phyloP scores from a whole-genome alignment of 345 rosid genomes.

The Populus deltoides region DNA sequence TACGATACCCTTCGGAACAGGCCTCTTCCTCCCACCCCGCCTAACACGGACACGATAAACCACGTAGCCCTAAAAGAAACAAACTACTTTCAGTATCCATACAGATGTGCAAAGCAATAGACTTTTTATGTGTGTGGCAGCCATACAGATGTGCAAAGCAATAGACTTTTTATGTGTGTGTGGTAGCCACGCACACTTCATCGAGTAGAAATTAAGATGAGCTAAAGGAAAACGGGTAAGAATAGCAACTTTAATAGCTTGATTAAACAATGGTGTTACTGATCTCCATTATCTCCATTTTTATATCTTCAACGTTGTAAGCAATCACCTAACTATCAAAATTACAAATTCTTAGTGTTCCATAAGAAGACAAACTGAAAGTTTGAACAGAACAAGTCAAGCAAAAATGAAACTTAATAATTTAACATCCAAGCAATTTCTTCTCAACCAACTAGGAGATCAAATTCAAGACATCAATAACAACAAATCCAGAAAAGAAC shows the following conservation, averaged over 20 bases:
- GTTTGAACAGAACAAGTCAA: background rate
- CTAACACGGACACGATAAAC: constrained; percentile 80
- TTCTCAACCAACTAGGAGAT: no score
- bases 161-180: no score
- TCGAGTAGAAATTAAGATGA: no score
- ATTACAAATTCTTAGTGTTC: background rate
- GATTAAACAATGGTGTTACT: background rate
- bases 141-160: no score
- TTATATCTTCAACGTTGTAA: background rate
- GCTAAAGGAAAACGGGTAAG: background rate
- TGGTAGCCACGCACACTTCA: background rate
- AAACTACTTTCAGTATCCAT: background rate
- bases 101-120: no score
- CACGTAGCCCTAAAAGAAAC: constrained; percentile 62
- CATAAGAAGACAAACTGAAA: background rate
- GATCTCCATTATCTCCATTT: background rate
- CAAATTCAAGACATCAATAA: background rate
- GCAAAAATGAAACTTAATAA: background rate
- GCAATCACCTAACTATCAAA: background rate
- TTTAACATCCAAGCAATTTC: background rate
- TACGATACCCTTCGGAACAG: constrained; percentile 92
- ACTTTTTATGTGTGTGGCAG: no score
- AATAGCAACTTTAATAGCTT: background rate
- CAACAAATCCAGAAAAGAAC: background rate
- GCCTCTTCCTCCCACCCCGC: constrained; percentile 99